These are phyloP conservation scores for Glonium stellatum DNA, from an alignment of 495 filamentous ascomycete genomes.

Conservation along the genomic window DNA sequence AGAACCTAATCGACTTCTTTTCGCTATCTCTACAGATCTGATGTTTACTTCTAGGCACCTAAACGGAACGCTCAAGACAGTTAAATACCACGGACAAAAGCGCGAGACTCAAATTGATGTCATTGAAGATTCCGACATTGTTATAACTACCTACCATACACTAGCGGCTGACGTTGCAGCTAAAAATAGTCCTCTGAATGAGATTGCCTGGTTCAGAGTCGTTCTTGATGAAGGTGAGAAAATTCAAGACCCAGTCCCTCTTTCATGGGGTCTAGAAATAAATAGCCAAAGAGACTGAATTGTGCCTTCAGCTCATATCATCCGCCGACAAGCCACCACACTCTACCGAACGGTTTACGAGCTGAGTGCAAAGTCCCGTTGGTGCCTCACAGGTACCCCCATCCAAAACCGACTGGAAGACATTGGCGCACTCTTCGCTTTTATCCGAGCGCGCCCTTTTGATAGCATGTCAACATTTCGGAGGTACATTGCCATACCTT, in stretches of 20 bases:
- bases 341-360: not conserved
- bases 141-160: constrained; percentile 42
- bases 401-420: constrained; percentile 48
- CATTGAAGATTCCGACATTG: too few relatives aligned
- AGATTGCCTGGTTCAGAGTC: constrained; percentile 37
- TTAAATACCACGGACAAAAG: too few relatives aligned
- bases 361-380: constrained; percentile 31
- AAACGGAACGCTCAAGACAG: too few relatives aligned
- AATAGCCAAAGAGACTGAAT: too few relatives aligned
- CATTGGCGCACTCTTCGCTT: constrained; percentile 42
- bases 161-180: constrained; percentile 27
- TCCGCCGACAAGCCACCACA: constrained; percentile 20
- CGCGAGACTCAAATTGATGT: too few relatives aligned
- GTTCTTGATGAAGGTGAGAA: constrained; percentile 41
- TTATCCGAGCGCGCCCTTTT: constrained; percentile 40
- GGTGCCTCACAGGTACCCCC: constrained; percentile 47
- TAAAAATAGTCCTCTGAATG: constrained; percentile 23
- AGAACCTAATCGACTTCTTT: too few relatives aligned
- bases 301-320: too few relatives aligned
- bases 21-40: too few relatives aligned
- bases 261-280: too few relatives aligned
- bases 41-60: too few relatives aligned
- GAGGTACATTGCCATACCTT: constrained; percentile 25
- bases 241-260: too few relatives aligned
- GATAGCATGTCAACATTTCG: constrained; percentile 31